Base-by-base conservation (phyloP, 2,329 filamentous ascomycete genomes). In the Capronia coronata region DNA sequence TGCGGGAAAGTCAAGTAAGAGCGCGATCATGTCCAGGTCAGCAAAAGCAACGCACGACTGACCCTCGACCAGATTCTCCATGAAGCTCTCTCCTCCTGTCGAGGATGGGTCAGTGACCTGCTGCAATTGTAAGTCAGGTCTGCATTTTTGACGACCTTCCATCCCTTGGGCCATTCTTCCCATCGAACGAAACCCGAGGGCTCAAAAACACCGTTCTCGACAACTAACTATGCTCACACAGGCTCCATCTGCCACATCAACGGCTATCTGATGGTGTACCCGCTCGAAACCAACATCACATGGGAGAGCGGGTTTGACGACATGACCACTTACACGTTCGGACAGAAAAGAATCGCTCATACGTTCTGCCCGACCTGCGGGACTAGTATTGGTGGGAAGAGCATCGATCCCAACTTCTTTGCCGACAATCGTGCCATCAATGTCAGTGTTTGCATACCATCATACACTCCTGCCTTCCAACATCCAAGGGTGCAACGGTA, bases 331-430 rank as follows among this genome's bases (percentile, higher is more conserved):
- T 66, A 66, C 37, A 59, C 44, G 11, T 66, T 64, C 42, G 61
- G 57, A 5, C 50, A 59, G 2, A 54, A 61, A 29, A 54, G 50
- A 9, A 60, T 61, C 21, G 60, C 58, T 2, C 63, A 66, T 37
- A 61, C 58, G 4, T 66, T 66, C 41, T 66, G 64, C 52, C 47
- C 51, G 4, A 61, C 54, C 6, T 66, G 65, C 34, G 64, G 64
- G 2, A 61, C 63, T 1, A 64, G 60, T 39, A 52, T 66, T 34
- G 49, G 54, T 25, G 57, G 54, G 37, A 59, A 59, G 23, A 63
- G 59, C 41, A 60, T 52, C 7, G 58, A 60, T 25, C 46, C 63
- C 35, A 38, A 60, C 52, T 52, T 53, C 43, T 55, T 57, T 41
- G 42, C 48, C 37, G 52, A 58, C 49, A 30, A 56, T 60, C 52